Conservation (phyloP, 441 rosid species). For the Populus tomentosa region DNA sequence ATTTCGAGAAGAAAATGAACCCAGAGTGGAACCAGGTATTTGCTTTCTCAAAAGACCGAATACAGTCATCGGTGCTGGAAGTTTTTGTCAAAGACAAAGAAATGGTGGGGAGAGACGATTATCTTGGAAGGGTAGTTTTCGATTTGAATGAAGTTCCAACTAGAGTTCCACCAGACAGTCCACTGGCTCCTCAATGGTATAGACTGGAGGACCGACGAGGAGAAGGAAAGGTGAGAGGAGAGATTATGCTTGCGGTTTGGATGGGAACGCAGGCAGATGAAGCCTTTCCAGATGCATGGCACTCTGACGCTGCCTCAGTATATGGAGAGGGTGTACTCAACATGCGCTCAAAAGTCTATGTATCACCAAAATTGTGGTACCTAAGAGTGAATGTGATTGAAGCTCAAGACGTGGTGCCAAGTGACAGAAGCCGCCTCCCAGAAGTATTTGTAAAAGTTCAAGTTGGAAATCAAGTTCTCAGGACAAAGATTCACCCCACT, state of each 20-base stretch:
- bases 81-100: slow-evolving; percentile 80
- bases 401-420: slow-evolving; percentile 74
- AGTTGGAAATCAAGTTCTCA: slow-evolving; percentile 69
- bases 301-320: slow-evolving; percentile 65
- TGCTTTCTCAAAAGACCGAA: slow-evolving; percentile 81
- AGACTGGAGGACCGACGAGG: slow-evolving; percentile 70
- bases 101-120: slow-evolving; percentile 65
- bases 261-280: slow-evolving; percentile 25
- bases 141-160: slow-evolving; percentile 84
- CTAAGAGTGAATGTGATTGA: slow-evolving; percentile 74
- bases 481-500: slow-evolving; percentile 45
- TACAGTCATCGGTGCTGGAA: slow-evolving; percentile 79
- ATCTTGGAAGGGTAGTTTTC: slow-evolving; percentile 59
- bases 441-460: slow-evolving; percentile 67
- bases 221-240: slow-evolving; percentile 69
- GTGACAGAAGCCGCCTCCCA: slow-evolving; percentile 58
- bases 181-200: slow-evolving; percentile 97
- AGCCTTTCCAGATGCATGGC: slow-evolving; percentile 89
- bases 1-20: slow-evolving; percentile 78
- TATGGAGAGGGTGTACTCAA: slow-evolving; percentile 61
- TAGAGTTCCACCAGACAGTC: slow-evolving; percentile 89
- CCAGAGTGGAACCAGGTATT: slow-evolving; percentile 95
- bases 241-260: slow-evolving; percentile 91
- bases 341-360: slow-evolving; percentile 69
- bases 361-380: slow-evolving; percentile 89